Evolutionary conservation across 169 alveolate species (phyloP).

Genomic region (Eimeria necatrix): DNA sequence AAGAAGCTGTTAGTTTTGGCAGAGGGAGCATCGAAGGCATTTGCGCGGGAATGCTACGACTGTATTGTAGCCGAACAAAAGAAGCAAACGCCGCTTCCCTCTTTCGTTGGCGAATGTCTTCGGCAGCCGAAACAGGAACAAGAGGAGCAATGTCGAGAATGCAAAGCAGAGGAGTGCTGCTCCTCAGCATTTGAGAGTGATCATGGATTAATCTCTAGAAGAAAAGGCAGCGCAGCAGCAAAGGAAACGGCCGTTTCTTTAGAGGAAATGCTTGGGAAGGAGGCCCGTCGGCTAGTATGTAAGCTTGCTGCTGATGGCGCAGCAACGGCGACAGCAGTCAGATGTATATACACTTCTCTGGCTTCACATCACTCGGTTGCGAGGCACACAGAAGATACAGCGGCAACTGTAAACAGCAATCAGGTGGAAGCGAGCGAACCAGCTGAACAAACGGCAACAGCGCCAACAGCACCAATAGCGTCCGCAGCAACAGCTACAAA

Average conservation of each 20-base stretch:
- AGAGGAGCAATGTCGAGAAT: not conserved
- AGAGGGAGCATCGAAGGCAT: conserved; percentile 30
- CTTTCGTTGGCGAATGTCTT: not conserved
- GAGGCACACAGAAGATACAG: not conserved
- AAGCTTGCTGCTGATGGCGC: conserved; percentile 55
- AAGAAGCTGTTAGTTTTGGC: conserved; percentile 29
- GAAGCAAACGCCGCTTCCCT: not conserved
- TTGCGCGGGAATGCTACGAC: conserved; percentile 7
- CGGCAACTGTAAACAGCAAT: not conserved
- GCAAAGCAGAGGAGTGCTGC: not conserved
- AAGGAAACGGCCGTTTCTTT: not conserved
- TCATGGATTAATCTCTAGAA: not conserved
- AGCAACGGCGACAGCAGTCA: not conserved
- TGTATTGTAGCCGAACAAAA: not conserved
- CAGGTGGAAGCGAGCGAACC: not conserved
- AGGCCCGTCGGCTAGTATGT: not conserved
- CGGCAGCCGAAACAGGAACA: not conserved
- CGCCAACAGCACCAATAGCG: not conserved
- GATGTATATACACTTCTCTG: not conserved
- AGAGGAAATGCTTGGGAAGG: conserved; percentile 18
- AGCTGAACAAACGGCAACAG: not conserved
- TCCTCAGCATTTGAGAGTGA: not conserved
- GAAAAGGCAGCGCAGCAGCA: not conserved
- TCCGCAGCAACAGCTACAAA: conserved; percentile 2
- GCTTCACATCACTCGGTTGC: conserved; percentile 1